Base-by-base conservation (phyloP, 352 stramenopile species). In the Aphanomyces invadans region DNA sequence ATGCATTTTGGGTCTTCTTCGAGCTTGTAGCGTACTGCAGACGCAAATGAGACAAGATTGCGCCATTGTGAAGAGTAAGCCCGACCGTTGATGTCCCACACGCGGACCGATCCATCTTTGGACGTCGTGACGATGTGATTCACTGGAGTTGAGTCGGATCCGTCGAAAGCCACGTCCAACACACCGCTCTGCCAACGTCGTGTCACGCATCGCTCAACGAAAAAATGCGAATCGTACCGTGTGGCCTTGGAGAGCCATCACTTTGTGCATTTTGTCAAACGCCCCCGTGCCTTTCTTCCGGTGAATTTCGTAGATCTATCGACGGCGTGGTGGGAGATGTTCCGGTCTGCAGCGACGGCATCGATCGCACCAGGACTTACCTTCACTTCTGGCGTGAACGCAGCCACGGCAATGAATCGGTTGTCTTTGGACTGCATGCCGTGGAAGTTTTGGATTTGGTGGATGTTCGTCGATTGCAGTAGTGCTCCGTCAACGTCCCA, bases 181-280 rank as follows among this genome's bases (percentile, higher is more conserved):
- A 92, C 77, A 38, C 83, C 83, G 23, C 73, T 90, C 83, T 92
- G 56, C 52, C 52, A 61, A 29, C 21, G n/a, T 44, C 28, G 49
- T 31, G 26, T 57, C 26, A 32, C 12, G 17, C 48, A 60, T 46
- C 33, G 31, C 1, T n/a, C n/a, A 53, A 29, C 49, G 12, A 39
- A 15, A 19, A 19, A 31, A n/a, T 36, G 48, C 26, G 10, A 57
- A 39, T 15, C 15, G 42, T 83, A 92, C 81, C 31, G 80, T 75
- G 51, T 92, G 83, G 12, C 83, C 83, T 52, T 89, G 80, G 9
- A 92, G 73, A 36, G 83, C 86, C 81, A 92, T 90, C 69, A 90
- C 80, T 71, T 92, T 92, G 73, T 88, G 81, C 4, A 79, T 77
- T 51, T 90, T 90, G 68, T 88, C 88, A 70, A 92, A 92, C 19